A percentile compares a stretch with the other conserved stretches of the same genome.
Conservation (phyloP, 2,329 filamentous ascomycete species). For the Colletotrichum paranaense region DNA sequence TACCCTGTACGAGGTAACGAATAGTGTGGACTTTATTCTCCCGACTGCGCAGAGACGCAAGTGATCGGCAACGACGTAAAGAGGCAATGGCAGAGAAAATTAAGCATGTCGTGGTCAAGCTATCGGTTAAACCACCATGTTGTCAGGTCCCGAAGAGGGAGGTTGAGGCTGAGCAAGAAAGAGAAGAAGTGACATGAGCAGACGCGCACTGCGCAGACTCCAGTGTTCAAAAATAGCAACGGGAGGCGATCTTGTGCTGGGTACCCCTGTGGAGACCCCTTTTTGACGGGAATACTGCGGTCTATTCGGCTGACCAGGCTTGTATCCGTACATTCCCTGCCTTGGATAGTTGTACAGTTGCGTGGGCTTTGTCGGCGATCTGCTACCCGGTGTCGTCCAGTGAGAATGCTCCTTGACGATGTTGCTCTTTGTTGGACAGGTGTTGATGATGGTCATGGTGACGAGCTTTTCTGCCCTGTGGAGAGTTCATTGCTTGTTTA, state of each 20-base stretch:
- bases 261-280: not conserved
- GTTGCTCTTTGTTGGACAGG: too few relatives aligned
- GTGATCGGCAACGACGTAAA: not conserved
- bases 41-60: not conserved
- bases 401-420: not conserved
- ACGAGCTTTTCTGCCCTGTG: not conserved
- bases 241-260: not conserved
- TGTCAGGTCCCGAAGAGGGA: not conserved
- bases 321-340: not conserved
- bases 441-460: not conserved
- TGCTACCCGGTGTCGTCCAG: not conserved
- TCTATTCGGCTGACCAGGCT: not conserved
- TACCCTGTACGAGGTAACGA: not conserved
- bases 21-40: not conserved
- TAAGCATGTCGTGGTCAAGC: not conserved
- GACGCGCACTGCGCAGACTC: not conserved
- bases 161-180: not conserved
- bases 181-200: not conserved
- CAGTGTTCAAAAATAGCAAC: constrained; percentile 11
- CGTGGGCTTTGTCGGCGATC: not conserved
- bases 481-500: not conserved
- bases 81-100: not conserved
- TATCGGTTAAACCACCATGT: not conserved
- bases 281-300: not conserved
- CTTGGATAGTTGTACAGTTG: not conserved